A percentile compares a stretch with the other conserved stretches of the same genome.
phyloP scores from a whole-genome alignment of 2,329 filamentous ascomycete genomes.

The Colletotrichum sp. region DNA sequence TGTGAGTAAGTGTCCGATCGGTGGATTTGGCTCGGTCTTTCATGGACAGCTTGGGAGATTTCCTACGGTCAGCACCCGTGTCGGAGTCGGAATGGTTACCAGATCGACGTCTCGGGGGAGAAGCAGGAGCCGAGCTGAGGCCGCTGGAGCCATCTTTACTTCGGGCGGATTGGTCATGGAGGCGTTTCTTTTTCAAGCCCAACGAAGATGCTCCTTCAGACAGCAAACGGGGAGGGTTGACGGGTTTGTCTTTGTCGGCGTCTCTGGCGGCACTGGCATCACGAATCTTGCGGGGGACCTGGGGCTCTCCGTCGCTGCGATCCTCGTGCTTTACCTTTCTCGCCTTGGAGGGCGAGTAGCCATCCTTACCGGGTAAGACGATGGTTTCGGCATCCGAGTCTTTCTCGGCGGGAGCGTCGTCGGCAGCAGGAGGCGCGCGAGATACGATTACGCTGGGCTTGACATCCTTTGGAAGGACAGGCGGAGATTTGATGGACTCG shows the following conservation, averaged over 20 bases:
- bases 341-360: constrained; percentile 66
- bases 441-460: constrained; percentile 28
- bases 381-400: constrained; percentile 78
- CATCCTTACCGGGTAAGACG: constrained; percentile 69
- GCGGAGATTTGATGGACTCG: constrained; percentile 17
- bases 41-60: constrained; percentile 46
- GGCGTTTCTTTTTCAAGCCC: constrained; percentile 55
- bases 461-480: constrained; percentile 5
- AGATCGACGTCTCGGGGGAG: constrained; percentile 48
- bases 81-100: constrained; percentile 56
- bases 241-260: constrained; percentile 34
- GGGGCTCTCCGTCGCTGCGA: constrained; percentile 60
- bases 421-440: constrained; percentile 33
- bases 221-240: constrained; percentile 29
- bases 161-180: constrained; percentile 40
- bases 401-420: constrained; percentile 55
- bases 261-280: constrained; percentile 38
- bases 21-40: constrained; percentile 53
- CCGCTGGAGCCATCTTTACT: constrained; percentile 60
- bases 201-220: constrained; percentile 28
- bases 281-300: constrained; percentile 38
- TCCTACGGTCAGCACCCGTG: constrained; percentile 53
- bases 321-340: constrained; percentile 71
- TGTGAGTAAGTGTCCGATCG: constrained; percentile 53
- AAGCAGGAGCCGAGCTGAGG: constrained; percentile 63